Evolutionary conservation across 768 basidiomycete genomes (phyloP).

Genomic region (Ramaria rubella): DNA sequence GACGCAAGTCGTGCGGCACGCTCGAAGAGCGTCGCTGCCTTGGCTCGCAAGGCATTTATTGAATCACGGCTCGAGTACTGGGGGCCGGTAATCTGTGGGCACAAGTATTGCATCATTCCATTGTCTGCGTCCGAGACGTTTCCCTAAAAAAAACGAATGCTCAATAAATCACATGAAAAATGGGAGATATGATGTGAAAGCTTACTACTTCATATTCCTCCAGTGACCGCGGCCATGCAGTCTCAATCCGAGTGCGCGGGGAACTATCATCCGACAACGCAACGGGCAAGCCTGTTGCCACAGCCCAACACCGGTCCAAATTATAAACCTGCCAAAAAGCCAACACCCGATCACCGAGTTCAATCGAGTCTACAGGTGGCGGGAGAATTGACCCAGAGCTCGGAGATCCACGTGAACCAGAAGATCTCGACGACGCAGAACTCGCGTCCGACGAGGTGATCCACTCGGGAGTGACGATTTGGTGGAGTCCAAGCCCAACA

Average conservation of each 20-base stretch:
- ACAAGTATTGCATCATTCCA: conserved; percentile 52
- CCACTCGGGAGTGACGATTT: conserved; percentile 33
- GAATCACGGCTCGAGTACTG: conserved; percentile 46
- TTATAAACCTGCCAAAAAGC: conserved; percentile 83
- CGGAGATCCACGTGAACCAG: conserved; percentile 32
- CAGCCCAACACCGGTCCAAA: conserved; percentile 77
- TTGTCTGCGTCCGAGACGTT: conserved; percentile 46
- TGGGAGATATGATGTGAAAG: too few relatives aligned
- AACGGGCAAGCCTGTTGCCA: conserved; percentile 59
- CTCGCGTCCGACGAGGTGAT: conserved; percentile 4
- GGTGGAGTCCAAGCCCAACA: conserved; percentile 67
- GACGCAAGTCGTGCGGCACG: conserved; percentile 54
- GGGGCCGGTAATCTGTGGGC: conserved; percentile 45
- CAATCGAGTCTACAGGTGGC: conserved; percentile 50
- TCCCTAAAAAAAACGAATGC: conserved; percentile 36
- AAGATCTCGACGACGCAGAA: conserved; percentile 19
- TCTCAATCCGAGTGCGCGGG: conserved; percentile 51
- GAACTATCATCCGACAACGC: conserved; percentile 59
- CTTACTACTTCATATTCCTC: conserved; percentile 59
- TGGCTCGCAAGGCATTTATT: conserved; percentile 61
- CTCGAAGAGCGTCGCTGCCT: conserved; percentile 71
- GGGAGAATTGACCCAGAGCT: conserved; percentile 31
- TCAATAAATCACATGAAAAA: neutral
- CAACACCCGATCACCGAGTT: conserved; percentile 64
- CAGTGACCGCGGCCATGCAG: conserved; percentile 72